Conservation (phyloP, 192 early-diverging fungal genomes). For the Coemansia sp. region DNA sequence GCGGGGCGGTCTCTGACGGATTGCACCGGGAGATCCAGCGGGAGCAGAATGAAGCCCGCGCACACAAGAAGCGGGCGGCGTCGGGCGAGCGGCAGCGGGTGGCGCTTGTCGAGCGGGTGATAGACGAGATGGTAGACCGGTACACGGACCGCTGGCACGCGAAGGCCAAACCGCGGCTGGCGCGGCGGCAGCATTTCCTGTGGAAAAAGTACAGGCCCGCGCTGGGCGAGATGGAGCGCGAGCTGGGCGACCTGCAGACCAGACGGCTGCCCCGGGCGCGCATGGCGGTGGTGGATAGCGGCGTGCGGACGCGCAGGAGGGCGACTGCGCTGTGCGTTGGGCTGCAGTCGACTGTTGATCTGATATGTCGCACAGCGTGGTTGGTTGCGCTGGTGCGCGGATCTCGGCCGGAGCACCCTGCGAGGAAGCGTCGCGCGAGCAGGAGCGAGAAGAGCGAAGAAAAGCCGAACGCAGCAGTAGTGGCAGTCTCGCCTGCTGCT, state of each 20-base stretch:
- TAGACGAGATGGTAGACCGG: conserved; percentile 11
- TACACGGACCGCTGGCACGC: conserved; percentile 25
- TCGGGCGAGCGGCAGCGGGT: conserved; percentile 9
- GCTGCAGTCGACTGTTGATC: conserved; percentile 18
- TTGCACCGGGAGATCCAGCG: conserved; percentile 22
- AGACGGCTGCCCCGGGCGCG: conserved; percentile 21
- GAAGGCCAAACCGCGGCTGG: conserved; percentile 5
- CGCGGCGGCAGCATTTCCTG: background rate
- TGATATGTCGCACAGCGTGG: conserved; percentile 27
- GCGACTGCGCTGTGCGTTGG: conserved; percentile 11
- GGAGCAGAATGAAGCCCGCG: conserved; percentile 8
- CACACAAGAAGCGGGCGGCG: background rate
- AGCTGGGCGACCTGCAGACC: conserved; percentile 10
- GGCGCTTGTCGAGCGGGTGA: conserved; percentile 1
- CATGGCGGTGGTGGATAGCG: conserved; percentile 24
- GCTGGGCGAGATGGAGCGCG: background rate
- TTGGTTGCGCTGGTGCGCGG: conserved; percentile 15
- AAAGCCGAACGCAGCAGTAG: background rate
- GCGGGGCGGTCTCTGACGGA: conserved; percentile 21
- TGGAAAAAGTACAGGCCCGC: conserved; percentile 18
- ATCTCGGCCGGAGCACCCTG: conserved; percentile 13
- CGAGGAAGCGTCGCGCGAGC: background rate
- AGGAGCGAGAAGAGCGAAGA: background rate
- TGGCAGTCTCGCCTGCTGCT: no score
- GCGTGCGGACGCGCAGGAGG: conserved; percentile 2